phyloP scores from a whole-genome alignment of 2,329 filamentous ascomycete species.

The Epicoccum sorghinum region DNA sequence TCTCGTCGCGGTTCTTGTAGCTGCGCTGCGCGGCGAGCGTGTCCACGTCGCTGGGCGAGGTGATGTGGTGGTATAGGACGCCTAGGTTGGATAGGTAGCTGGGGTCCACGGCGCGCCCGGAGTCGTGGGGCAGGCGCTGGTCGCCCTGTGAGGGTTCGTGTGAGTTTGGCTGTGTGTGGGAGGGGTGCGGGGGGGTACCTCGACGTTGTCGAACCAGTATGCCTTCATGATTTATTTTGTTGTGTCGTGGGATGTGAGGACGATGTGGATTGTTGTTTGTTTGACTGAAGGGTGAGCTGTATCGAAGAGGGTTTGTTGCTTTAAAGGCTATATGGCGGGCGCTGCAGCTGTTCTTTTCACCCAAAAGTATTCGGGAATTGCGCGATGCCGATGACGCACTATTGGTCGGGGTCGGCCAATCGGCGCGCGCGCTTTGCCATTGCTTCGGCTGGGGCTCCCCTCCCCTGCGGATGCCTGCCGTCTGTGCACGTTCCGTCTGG shows the following conservation, averaged over 20 bases:
- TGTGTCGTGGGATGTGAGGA: background rate
- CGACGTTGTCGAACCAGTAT: slow-evolving; percentile 73
- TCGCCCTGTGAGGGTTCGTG: slow-evolving; percentile 70
- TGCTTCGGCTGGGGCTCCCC: slow-evolving; percentile 2
- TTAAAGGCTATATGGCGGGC: slow-evolving; percentile 15
- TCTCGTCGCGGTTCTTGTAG: slow-evolving; percentile 95
- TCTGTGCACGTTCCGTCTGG: background rate
- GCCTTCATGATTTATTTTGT: slow-evolving; percentile 62
- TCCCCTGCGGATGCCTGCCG: slow-evolving; percentile 1
- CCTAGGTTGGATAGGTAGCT: slow-evolving; percentile 75
- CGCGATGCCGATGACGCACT: slow-evolving; percentile 31
- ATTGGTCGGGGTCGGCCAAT: slow-evolving; percentile 22
- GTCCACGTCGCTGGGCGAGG: slow-evolving; percentile 69
- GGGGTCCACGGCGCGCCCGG: slow-evolving; percentile 70
- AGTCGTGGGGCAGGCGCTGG: slow-evolving; percentile 90
- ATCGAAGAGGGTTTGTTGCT: background rate
- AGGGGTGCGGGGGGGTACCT: slow-evolving; percentile 50
- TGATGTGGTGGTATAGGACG: slow-evolving; percentile 77
- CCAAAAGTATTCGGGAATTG: slow-evolving; percentile 25
- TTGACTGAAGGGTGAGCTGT: background rate
- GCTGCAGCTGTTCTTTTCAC: background rate
- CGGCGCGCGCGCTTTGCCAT: slow-evolving; percentile 36
- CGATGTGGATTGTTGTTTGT: background rate
- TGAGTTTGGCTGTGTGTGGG: slow-evolving; percentile 3
- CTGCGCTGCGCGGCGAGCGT: slow-evolving; percentile 73